Base-by-base conservation (phyloP, 2,329 filamentous ascomycete species). In the Davidsoniella neocaledoniae region DNA sequence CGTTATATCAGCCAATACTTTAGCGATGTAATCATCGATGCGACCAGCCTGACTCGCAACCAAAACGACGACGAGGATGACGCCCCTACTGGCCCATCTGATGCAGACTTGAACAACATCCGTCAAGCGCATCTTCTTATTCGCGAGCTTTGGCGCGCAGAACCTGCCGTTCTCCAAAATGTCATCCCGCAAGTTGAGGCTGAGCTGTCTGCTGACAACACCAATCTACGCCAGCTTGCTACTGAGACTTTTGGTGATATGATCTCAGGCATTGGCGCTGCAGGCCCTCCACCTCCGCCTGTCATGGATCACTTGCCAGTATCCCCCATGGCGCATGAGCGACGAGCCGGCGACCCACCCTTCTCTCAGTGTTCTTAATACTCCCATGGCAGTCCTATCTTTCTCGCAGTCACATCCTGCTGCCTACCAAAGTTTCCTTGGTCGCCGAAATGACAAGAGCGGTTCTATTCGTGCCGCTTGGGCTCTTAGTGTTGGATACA, bases 201-300 rank as follows among this genome's bases (percentile, higher is more conserved):
- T 33, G 91, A 98, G 66, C 69, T 98, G 48, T 83, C 82, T 3
- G 87, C 88, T 0, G 91, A 98, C 60, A 93, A 93, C 53, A 73
- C 88, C 2, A 80, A 91, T 57, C 69, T 98, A 50, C 83, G 91
- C 48, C 74, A 86, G 53, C 73, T 98, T 51, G 90, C 90, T 2
- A 94, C 90, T 0, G 86, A 96, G 63, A 94, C 91, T 0, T 77
- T 98, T 38, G 91, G 93, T 48, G 90, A 96, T 60, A 88, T 98
- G 71, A 83, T 93, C 23, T 82, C 90, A 39, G 90, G 90, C 5
- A 93, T 96, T 61, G 90, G 90, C 46, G 85, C 90, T 54, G 86
- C 88, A 54, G 90, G 90, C 0, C 84, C 86, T 50, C 86, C 88
- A 14, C 76, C 83, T 12, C 67, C 77, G 5, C 76, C 82, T 8